Evolutionary conservation across 2,329 filamentous ascomycete genomes (phyloP).

Genomic region (Fusarium chlamydosporum): DNA sequence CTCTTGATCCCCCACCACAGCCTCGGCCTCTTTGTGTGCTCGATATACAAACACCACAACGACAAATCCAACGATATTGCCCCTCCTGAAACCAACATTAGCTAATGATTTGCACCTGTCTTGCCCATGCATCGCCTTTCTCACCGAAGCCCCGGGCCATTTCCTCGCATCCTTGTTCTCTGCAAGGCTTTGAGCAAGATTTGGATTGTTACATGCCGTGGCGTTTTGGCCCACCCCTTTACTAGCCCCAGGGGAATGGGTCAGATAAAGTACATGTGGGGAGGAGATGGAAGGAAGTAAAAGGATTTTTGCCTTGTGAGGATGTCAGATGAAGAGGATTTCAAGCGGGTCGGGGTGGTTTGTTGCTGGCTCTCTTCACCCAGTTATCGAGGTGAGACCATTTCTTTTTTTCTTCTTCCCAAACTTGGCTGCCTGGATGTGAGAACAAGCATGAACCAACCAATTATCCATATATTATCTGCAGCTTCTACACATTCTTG

Average conservation of each 20-base stretch:
- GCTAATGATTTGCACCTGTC: not conserved
- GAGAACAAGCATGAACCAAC: slow-evolving; percentile 12
- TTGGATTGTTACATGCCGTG: slow-evolving; percentile 35
- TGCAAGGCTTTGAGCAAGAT: slow-evolving; percentile 16
- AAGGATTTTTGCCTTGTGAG: slow-evolving; percentile 2
- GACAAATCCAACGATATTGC: not conserved
- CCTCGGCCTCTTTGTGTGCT: slow-evolving; percentile 5
- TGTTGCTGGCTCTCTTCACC: slow-evolving; percentile 4
- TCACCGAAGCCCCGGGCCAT: slow-evolving; percentile 13
- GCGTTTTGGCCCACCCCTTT: slow-evolving; percentile 8
- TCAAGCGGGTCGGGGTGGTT: slow-evolving; percentile 12
- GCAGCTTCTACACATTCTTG: slow-evolving; percentile 11
- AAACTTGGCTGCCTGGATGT: not conserved
- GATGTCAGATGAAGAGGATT: not conserved
- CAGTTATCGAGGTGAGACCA: not conserved
- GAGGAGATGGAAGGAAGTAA: slow-evolving; percentile 4
- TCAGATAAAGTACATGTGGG: slow-evolving; percentile 18
- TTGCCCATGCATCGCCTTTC: slow-evolving; percentile 17
- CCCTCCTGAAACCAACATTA: slow-evolving; percentile 37
- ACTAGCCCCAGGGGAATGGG: slow-evolving; percentile 30
- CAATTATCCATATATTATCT: slow-evolving; percentile 2
- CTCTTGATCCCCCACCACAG: slow-evolving; percentile 11
- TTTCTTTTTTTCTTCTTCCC: slow-evolving; percentile 4
- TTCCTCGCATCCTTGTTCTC: slow-evolving; percentile 22
- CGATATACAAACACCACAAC: slow-evolving; percentile 4